A percentile compares a stretch with the other conserved stretches of the same genome.
phyloP scores from a whole-genome alignment of 495 filamentous ascomycete species.

The Penicillium coffeae region DNA sequence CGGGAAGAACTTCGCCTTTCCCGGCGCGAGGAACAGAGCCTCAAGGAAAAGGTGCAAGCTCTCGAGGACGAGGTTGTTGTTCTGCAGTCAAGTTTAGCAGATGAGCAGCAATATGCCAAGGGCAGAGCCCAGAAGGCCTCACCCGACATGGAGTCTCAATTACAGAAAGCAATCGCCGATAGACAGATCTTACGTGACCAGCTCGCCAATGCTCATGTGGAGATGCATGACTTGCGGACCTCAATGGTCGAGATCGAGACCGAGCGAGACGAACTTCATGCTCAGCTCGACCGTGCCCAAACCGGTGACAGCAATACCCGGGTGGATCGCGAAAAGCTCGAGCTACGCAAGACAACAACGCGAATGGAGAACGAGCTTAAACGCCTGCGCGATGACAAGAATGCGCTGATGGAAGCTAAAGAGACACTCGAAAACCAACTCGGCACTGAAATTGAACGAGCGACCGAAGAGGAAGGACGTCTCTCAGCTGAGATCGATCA shows the following conservation, averaged over 20 bases:
- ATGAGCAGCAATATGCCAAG: conserved; percentile 65
- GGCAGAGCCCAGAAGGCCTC: conserved; percentile 46
- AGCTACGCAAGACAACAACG: conserved; percentile 55
- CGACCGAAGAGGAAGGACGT: conserved; percentile 52
- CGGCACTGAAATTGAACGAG: conserved; percentile 51
- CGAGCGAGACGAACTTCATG: conserved; percentile 62
- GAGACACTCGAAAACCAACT: conserved; percentile 54
- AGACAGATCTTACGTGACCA: conserved; percentile 62
- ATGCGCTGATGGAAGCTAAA: conserved; percentile 45
- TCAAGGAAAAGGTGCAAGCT: conserved; percentile 66
- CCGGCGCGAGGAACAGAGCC: conserved; percentile 57
- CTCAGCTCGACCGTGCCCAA: conserved; percentile 48
- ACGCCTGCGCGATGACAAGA: conserved; percentile 55
- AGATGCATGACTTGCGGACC: conserved; percentile 54
- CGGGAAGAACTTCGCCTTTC: conserved; percentile 66
- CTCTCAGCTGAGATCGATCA: conserved; percentile 56
- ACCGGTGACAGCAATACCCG: conserved; percentile 51
- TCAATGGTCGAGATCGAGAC: conserved; percentile 52
- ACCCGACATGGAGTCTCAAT: conserved; percentile 44
- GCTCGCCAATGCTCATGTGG: conserved; percentile 55
- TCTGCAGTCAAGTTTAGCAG: conserved; percentile 68
- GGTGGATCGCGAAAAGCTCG: conserved; percentile 60
- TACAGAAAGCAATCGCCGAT: conserved; percentile 51
- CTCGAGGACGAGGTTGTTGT: conserved; percentile 79
- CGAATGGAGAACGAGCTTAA: conserved; percentile 58